Conservation (phyloP, 1,284 basidiomycete species). For the Hymenochaete sp. region DNA sequence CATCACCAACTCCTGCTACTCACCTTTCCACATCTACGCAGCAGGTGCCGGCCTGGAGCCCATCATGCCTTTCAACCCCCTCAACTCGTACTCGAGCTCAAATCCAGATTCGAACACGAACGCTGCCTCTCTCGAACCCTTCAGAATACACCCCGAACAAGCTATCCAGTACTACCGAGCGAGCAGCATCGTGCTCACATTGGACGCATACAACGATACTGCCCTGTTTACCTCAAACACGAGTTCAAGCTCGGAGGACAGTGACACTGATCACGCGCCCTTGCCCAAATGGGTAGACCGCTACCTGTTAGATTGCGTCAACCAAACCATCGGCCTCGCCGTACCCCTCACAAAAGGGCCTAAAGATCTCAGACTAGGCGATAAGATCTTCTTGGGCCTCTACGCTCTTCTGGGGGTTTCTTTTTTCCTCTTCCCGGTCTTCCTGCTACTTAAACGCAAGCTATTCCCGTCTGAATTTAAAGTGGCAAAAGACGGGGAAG, state of each 20-base stretch:
- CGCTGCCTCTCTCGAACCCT: no score
- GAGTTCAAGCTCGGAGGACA: constrained; percentile 24
- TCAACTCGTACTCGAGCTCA: background rate
- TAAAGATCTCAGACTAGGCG: no score
- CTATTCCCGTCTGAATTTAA: no score
- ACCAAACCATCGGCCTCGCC: constrained; percentile 35
- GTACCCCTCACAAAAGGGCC: no score
- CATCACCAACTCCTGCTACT: constrained; percentile 17
- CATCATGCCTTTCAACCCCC: constrained; percentile 4
- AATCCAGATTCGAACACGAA: no score
- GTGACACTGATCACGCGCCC: no score
- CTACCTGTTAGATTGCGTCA: constrained; percentile 34
- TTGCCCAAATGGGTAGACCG: constrained; percentile 33
- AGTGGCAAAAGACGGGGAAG: no score
- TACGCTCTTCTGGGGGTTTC: no score
- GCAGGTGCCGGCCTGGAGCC: background rate
- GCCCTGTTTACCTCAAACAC: constrained; percentile 22
- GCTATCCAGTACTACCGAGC: constrained; percentile 36
- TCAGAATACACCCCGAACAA: constrained; percentile 29
- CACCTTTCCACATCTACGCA: constrained; percentile 4
- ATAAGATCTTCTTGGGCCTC: no score
- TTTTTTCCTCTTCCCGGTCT: no score
- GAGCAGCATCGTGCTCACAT: constrained; percentile 28
- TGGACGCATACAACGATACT: constrained; percentile 42
- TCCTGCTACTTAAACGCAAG: no score